Base-by-base conservation (phyloP, 108 stramenopile species). In the Cyclotella sp. region DNA sequence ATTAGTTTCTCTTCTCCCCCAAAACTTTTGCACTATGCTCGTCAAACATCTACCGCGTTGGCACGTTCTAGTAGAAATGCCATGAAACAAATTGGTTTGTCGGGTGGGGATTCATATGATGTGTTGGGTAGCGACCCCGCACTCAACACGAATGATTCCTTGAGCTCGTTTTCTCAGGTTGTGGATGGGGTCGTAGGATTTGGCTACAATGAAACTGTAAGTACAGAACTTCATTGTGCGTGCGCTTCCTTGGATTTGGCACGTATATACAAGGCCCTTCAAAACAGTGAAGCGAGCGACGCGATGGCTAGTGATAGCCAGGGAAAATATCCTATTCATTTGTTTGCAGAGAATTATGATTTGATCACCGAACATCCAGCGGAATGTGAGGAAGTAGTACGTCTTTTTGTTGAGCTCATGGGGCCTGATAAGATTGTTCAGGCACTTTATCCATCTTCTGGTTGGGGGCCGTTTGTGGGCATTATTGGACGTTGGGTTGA, bases 211-310 rank as follows among this genome's bases (percentile, higher is more conserved):
- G 73, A 70, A 49, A 16, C 22, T n/a, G 61, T 29, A 2, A 75
- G 75, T 15, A 82, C 75, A 34, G 81, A 76, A 22, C 70, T 76
- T 55, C 81, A 82, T 62, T n/a, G 40, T 44, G 81, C 81, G 22
- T 82, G 81, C 61, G 81, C 81, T 27, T 76, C 73, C 16, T 29
- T 34, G 28, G 67, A 62, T 41, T 9, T 82, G 39, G 46, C 34
- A 39, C 58, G 40, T 12, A 72, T 76, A 16, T 39, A 75, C 42
- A 65, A 24, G 11, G 19, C 67, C 40, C 70, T 82, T 14, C 65
- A 57, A 2, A 49, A 40, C 18, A 53, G 24, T 13, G 64, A 59
- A 47, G 34, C 69, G 13, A 29, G 55, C 26, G 62, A 64, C 14
- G 18, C 59, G 42, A 63, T 69, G 19, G 34, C 13, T 34, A 26